A percentile compares a stretch with the other conserved stretches of the same genome.
These are phyloP conservation scores for Hypseocharis bilobata DNA, from an alignment of 441 rosid species.

Conservation along the genomic window DNA sequence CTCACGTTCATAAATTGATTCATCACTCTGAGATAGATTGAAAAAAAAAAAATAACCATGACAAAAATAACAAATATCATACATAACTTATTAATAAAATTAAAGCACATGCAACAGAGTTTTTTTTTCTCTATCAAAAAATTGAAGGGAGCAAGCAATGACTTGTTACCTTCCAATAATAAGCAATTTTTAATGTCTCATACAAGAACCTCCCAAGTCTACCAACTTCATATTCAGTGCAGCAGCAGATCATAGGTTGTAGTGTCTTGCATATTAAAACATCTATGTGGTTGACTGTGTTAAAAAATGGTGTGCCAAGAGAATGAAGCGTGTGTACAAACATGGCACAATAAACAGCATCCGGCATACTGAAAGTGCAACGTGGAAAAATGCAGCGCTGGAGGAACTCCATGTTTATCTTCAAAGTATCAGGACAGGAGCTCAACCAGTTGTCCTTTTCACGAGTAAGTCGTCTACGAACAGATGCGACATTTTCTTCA, in stretches of 20 bases:
- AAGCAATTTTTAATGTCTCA: constrained; percentile 94
- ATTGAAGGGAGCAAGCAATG: neutral
- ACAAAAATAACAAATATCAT: neutral
- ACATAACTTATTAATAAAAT: neutral
- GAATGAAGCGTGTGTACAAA: constrained; percentile 97
- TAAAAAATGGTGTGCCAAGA: constrained; percentile 95
- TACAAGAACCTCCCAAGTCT: constrained; percentile 89
- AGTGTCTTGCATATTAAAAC: constrained; percentile 92
- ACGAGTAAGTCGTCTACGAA: constrained; percentile 73
- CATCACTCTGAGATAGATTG: constrained; percentile 67
- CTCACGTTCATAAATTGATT: constrained; percentile 84
- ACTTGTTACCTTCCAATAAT: constrained; percentile 86
- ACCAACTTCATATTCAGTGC: constrained; percentile 98
- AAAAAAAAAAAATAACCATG: constrained; percentile 4
- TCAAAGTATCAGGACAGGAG: constrained; percentile 95
- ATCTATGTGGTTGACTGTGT: constrained; percentile 98
- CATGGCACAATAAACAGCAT: constrained; percentile 97
- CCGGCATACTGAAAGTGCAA: constrained; percentile 99
- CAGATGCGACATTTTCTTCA: constrained; percentile 92
- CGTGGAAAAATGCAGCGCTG: constrained; percentile 99
- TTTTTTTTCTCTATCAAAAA: no score
- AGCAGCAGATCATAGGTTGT: constrained; percentile 99
- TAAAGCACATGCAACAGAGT: no score
- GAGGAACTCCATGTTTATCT: constrained; percentile 98
- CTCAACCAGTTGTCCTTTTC: constrained; percentile 98